phyloP scores from a whole-genome alignment of 2,329 filamentous ascomycete genomes.

The Daldinia sp. region DNA sequence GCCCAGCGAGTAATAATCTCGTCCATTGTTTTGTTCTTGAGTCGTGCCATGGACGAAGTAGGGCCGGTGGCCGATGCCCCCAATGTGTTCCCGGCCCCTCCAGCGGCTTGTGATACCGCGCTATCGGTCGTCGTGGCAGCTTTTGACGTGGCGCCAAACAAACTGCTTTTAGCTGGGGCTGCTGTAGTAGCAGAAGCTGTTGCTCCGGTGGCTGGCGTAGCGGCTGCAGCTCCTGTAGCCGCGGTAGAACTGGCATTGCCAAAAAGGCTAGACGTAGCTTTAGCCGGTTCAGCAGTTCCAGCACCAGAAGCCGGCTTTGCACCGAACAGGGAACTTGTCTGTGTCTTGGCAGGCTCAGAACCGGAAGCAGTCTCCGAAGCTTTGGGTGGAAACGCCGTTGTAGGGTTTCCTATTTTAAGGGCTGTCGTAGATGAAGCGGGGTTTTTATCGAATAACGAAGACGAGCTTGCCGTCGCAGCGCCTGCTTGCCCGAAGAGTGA shows the following conservation, averaged over 20 bases:
- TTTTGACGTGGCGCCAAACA: conserved; percentile 46
- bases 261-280: conserved; percentile 43
- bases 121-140: conserved; percentile 46
- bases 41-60: conserved; percentile 81
- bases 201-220: conserved; percentile 39
- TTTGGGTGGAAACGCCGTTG: conserved; percentile 39
- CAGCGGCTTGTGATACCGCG: conserved; percentile 39
- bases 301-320: conserved; percentile 35
- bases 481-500: conserved; percentile 38
- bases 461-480: conserved; percentile 36
- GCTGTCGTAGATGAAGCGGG: conserved; percentile 29
- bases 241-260: conserved; percentile 40
- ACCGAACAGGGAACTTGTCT: conserved; percentile 43
- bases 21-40: conserved; percentile 99
- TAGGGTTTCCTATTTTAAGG: conserved; percentile 34
- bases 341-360: conserved; percentile 43
- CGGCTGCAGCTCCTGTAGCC: conserved; percentile 33
- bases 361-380: conserved; percentile 37
- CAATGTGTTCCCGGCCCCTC: conserved; percentile 52
- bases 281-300: conserved; percentile 43
- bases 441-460: conserved; percentile 34
- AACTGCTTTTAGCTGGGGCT: conserved; percentile 43
- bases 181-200: conserved; percentile 41
- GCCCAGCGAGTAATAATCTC: conserved; percentile 98
- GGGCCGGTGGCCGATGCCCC: conserved; percentile 82